Conservation (phyloP, 257 asterid species). For the Mentha longifolia region DNA sequence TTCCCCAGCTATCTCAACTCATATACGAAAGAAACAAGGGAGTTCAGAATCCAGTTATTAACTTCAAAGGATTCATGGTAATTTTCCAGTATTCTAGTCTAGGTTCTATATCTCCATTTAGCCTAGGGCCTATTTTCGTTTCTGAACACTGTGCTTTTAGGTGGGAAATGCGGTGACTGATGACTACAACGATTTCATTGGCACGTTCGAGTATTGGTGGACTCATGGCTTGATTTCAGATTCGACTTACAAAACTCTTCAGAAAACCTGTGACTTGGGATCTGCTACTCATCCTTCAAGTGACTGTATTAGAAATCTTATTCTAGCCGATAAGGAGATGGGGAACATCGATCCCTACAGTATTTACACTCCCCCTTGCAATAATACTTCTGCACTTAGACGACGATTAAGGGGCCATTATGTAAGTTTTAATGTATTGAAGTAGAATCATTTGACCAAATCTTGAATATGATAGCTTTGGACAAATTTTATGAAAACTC, state of each 20-base stretch:
- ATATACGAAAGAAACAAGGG: constrained; percentile 74
- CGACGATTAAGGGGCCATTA: constrained; percentile 76
- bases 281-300: constrained; percentile 84
- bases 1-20: constrained; percentile 89
- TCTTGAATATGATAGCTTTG: no score
- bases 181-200: constrained; percentile 79
- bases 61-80: constrained; percentile 97
- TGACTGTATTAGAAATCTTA: constrained; percentile 63
- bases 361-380: constrained; percentile 85
- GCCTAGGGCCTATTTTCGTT: constrained; percentile 9
- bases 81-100: constrained; percentile 5
- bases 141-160: constrained; percentile 42
- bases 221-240: constrained; percentile 95
- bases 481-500: not conserved
- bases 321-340: constrained; percentile 65
- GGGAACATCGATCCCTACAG: constrained; percentile 91
- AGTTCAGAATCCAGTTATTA: constrained; percentile 67
- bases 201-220: constrained; percentile 99
- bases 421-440: constrained; percentile 64
- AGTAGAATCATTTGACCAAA: no score
- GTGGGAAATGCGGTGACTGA: constrained; percentile 98
- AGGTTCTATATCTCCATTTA: constrained; percentile 4
- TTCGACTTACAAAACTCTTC: constrained; percentile 74
- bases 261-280: constrained; percentile 60
- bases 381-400: constrained; percentile 52